These are phyloP conservation scores for Exophiala alcalophila DNA, from an alignment of 2,329 filamentous ascomycete species.

Conservation along the genomic window DNA sequence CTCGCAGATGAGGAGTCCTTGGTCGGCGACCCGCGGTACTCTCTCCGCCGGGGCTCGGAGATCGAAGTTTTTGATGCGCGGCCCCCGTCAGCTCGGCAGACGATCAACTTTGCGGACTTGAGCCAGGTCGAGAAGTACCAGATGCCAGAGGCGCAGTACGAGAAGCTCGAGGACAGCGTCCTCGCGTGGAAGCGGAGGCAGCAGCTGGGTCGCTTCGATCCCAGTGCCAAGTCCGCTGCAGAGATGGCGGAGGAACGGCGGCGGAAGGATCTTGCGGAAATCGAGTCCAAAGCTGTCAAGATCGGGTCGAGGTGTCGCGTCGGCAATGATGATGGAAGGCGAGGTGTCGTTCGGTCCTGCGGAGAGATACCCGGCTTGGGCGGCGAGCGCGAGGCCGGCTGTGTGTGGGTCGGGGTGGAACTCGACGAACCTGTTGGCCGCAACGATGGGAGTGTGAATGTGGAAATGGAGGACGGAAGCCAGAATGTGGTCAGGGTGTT, in stretches of 20 bases:
- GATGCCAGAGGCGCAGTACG: conserved; percentile 83
- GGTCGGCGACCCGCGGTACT: conserved; percentile 29
- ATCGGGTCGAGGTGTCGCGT: conserved; percentile 64
- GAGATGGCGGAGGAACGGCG: conserved; percentile 68
- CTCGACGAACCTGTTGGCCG: conserved; percentile 65
- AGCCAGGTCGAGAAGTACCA: conserved; percentile 83
- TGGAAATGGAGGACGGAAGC: conserved; percentile 28
- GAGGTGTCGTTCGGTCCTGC: conserved; percentile 55
- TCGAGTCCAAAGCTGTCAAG: conserved; percentile 65
- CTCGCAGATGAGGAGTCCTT: conserved; percentile 16
- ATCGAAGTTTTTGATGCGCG: conserved; percentile 39
- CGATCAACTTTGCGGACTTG: conserved; percentile 74
- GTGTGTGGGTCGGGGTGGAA: conserved; percentile 39
- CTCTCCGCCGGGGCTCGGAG: conserved; percentile 41
- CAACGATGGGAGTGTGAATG: conserved; percentile 56
- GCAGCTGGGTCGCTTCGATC: conserved; percentile 94
- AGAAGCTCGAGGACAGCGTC: conserved; percentile 80
- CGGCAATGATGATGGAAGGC: conserved; percentile 63
- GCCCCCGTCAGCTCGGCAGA: conserved; percentile 65
- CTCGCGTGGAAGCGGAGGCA: conserved; percentile 94
- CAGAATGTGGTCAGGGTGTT: conserved; percentile 51
- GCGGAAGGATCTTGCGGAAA: conserved; percentile 56
- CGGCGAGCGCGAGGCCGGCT: conserved; percentile 27
- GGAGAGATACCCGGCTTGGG: conserved; percentile 35
- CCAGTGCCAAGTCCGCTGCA: conserved; percentile 67